Percentiles rank a stretch among this genome's conserved stretches.
Evolutionary conservation across 2,329 filamentous ascomycete genomes (phyloP).

Genomic region (Lojkania enalia): DNA sequence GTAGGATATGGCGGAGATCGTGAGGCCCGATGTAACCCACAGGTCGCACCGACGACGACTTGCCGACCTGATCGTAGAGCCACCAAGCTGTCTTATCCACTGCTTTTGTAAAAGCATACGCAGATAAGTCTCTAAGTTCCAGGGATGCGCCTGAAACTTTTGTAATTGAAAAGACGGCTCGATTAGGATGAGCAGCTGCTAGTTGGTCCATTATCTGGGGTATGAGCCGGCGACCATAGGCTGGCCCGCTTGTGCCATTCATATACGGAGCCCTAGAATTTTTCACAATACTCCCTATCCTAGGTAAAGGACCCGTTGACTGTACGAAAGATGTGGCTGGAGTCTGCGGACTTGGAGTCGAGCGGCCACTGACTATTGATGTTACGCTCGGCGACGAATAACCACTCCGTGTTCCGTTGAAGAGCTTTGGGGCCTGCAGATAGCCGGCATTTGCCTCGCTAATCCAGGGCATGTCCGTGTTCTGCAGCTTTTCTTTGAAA

Average conservation of each 20-base stretch:
- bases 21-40: conserved; percentile 31
- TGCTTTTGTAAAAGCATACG: conserved; percentile 33
- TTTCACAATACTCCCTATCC: too few relatives aligned
- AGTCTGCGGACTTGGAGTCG: too few relatives aligned
- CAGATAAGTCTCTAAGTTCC: conserved; percentile 29
- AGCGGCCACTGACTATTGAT: too few relatives aligned
- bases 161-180: conserved; percentile 23
- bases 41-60: conserved; percentile 18
- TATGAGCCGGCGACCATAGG: conserved; percentile 24
- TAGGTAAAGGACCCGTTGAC: not conserved
- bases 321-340: too few relatives aligned
- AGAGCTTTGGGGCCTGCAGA: too few relatives aligned
- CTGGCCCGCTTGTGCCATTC: not conserved
- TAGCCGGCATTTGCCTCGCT: not conserved
- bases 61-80: conserved; percentile 27
- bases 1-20: conserved; percentile 45
- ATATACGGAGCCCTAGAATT: too few relatives aligned
- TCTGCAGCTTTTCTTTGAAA: conserved; percentile 15
- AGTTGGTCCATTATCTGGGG: conserved; percentile 28
- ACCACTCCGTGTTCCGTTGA: too few relatives aligned
- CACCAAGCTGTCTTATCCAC: conserved; percentile 40
- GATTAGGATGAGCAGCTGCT: conserved; percentile 22
- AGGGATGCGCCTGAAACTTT: conserved; percentile 6
- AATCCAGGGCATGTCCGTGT: not conserved
- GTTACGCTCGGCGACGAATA: too few relatives aligned